phyloP scores from a whole-genome alignment of 1,139 yeast species.

The Suhomyces bokatorum region DNA sequence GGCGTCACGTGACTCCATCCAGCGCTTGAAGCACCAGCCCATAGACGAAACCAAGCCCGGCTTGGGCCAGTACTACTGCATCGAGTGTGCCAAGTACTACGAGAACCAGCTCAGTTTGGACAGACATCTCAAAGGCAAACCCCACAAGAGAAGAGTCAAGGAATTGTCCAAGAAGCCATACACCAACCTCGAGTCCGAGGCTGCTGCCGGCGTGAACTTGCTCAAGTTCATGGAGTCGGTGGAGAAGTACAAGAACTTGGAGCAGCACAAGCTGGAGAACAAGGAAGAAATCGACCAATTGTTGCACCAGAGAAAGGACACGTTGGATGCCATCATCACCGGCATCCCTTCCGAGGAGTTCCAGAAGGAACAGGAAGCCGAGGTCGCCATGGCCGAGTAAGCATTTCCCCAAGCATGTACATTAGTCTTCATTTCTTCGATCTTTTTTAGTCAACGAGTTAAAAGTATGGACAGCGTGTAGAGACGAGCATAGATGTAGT shows the following conservation, averaged over 20 bases:
- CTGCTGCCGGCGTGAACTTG: conserved; percentile 81
- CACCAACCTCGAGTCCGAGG: conserved; percentile 84
- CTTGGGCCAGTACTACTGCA: conserved; percentile 89
- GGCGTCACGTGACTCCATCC: conserved; percentile 60
- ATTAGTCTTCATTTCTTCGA: conserved; percentile 9
- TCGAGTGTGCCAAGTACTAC: conserved; percentile 90
- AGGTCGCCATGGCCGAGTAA: conserved; percentile 11
- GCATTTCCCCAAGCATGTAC: conserved; percentile 2
- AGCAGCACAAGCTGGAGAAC: conserved; percentile 39
- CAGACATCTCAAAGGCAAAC: conserved; percentile 71
- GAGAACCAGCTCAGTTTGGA: conserved; percentile 75
- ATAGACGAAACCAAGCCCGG: conserved; percentile 91
- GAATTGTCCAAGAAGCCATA: conserved; percentile 78
- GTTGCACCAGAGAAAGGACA: conserved; percentile 41
- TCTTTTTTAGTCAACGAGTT: background rate
- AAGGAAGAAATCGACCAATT: conserved; percentile 39
- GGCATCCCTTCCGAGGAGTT: conserved; percentile 33
- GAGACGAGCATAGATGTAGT: too few relatives aligned
- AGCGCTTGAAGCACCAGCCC: conserved; percentile 72
- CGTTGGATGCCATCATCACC: conserved; percentile 42
- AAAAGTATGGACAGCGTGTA: too few relatives aligned
- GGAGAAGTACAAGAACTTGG: conserved; percentile 51
- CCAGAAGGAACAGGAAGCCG: conserved; percentile 6
- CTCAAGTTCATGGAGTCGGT: conserved; percentile 63
- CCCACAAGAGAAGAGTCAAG: conserved; percentile 84